A percentile compares a stretch with the other conserved stretches of the same genome.
phyloP scores from a whole-genome alignment of 768 basidiomycete species.

The Russula foetens region DNA sequence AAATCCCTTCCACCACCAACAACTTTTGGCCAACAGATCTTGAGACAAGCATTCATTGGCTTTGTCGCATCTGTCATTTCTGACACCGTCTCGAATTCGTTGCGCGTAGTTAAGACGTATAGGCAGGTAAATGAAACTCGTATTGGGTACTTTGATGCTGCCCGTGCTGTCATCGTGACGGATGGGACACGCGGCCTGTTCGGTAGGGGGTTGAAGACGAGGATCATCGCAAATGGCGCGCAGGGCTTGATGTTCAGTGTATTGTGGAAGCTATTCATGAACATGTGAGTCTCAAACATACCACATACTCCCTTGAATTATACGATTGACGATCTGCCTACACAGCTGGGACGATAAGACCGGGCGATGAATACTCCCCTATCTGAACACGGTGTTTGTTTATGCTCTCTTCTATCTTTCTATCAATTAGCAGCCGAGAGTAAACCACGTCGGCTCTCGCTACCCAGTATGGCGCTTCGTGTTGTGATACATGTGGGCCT shows the following conservation, averaged over 20 bases:
- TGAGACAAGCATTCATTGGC: slow-evolving; percentile 84
- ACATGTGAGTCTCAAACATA: slow-evolving; percentile 50
- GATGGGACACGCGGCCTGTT: slow-evolving; percentile 81
- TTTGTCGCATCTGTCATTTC: slow-evolving; percentile 81
- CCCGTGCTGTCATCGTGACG: slow-evolving; percentile 58
- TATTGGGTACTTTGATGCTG: slow-evolving; percentile 74
- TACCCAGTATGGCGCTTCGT: no score
- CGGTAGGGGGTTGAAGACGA: slow-evolving; percentile 83
- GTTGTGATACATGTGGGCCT: no score
- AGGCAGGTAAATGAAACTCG: slow-evolving; percentile 80
- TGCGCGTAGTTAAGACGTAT: slow-evolving; percentile 94
- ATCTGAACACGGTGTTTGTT: not conserved
- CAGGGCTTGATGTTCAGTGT: slow-evolving; percentile 90
- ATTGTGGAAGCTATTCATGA: slow-evolving; percentile 85
- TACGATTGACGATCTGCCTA: not conserved
- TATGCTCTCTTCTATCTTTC: not conserved
- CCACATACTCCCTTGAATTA: not conserved
- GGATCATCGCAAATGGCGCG: slow-evolving; percentile 83
- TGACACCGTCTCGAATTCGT: slow-evolving; percentile 80
- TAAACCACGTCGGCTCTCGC: no score
- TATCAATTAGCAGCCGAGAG: no score
- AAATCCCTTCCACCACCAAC: slow-evolving; percentile 49
- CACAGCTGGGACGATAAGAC: slow-evolving; percentile 10
- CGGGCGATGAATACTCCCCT: not conserved
- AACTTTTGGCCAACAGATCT: slow-evolving; percentile 48